A percentile compares a stretch with the other conserved stretches of the same genome.
Conservation (phyloP, 768 basidiomycete species). For the Strobilomyces confusus region DNA sequence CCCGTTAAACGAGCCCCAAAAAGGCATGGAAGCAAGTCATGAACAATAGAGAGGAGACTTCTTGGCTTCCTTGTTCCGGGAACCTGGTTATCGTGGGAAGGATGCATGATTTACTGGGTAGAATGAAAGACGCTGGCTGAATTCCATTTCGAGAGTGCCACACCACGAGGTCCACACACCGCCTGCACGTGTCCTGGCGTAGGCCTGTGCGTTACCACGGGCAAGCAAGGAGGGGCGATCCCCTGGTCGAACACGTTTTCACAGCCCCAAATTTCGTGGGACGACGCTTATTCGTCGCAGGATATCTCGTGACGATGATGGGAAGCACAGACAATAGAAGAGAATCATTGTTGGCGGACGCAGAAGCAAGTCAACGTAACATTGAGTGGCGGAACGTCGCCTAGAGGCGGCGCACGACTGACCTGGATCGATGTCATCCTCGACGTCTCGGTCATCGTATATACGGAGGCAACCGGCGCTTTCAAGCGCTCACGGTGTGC, state of each 20-base stretch:
- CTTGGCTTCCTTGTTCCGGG: slow-evolving; percentile 19
- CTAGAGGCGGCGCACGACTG: background rate
- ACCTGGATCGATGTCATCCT: background rate
- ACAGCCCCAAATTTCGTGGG: background rate
- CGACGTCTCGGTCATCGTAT: background rate
- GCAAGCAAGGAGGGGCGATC: background rate
- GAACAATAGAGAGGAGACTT: slow-evolving; percentile 21
- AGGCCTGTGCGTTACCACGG: background rate
- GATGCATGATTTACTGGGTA: background rate
- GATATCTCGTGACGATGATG: slow-evolving; percentile 3
- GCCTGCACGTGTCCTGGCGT: slow-evolving; percentile 7
- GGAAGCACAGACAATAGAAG: slow-evolving; percentile 9
- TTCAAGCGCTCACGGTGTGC: background rate
- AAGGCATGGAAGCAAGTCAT: slow-evolving; percentile 7
- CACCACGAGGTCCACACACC: slow-evolving; percentile 18
- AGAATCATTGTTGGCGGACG: background rate
- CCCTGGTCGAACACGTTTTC: too few species aligned
- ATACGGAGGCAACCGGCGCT: background rate
- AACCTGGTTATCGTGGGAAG: slow-evolving; percentile 13
- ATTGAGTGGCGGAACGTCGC: background rate
- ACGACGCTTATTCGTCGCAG: slow-evolving; percentile 18
- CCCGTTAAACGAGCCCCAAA: slow-evolving; percentile 7
- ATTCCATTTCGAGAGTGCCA: background rate
- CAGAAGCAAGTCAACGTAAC: background rate
- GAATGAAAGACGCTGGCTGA: slow-evolving; percentile 2